Percentiles rank a stretch among this genome's conserved stretches.
These are phyloP conservation scores for Psilocybe subaeruginosa DNA, from an alignment of 768 basidiomycete genomes.

Conservation along the genomic window DNA sequence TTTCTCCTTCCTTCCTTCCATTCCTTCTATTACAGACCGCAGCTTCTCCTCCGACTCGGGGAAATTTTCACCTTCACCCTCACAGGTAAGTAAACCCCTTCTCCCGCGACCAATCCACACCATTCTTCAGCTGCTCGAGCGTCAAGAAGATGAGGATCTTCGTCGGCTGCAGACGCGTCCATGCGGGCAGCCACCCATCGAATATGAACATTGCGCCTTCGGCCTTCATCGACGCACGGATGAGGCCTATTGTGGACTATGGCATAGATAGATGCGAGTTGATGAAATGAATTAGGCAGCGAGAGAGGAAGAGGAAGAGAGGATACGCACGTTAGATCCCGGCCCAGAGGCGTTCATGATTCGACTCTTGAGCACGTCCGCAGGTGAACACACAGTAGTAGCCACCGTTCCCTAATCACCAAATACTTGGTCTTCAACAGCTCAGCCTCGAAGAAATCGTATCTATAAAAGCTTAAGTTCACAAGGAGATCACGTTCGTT, in stretches of 20 bases:
- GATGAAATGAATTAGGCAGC: too few relatives aligned
- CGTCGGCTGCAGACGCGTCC: constrained; percentile 84
- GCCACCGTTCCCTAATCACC: constrained; percentile 75
- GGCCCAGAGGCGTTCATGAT: constrained; percentile 90
- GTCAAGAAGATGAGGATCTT: constrained; percentile 89
- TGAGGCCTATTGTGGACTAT: constrained; percentile 73
- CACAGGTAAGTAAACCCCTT: constrained; percentile 37
- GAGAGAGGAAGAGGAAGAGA: background rate
- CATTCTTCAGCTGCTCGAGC: constrained; percentile 78
- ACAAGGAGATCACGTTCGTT: too few relatives aligned
- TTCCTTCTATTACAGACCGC: background rate
- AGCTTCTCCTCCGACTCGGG: background rate
- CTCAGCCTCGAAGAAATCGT: constrained; percentile 91
- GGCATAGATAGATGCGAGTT: background rate
- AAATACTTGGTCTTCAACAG: constrained; percentile 73
- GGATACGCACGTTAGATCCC: constrained; percentile 64
- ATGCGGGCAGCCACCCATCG: constrained; percentile 90
- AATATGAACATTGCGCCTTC: constrained; percentile 93
- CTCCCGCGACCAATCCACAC: constrained; percentile 61
- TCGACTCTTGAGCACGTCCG: constrained; percentile 86
- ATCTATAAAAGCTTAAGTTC: constrained; percentile 41
- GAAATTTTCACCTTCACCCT: too few relatives aligned
- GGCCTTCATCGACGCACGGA: constrained; percentile 65
- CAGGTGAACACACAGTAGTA: constrained; percentile 87
- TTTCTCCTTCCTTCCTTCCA: background rate